Percentiles rank a stretch among this genome's conserved stretches.
These are phyloP conservation scores for Plenodomus lindquistii DNA, from an alignment of 2,329 filamentous ascomycete genomes.

Conservation along the genomic window DNA sequence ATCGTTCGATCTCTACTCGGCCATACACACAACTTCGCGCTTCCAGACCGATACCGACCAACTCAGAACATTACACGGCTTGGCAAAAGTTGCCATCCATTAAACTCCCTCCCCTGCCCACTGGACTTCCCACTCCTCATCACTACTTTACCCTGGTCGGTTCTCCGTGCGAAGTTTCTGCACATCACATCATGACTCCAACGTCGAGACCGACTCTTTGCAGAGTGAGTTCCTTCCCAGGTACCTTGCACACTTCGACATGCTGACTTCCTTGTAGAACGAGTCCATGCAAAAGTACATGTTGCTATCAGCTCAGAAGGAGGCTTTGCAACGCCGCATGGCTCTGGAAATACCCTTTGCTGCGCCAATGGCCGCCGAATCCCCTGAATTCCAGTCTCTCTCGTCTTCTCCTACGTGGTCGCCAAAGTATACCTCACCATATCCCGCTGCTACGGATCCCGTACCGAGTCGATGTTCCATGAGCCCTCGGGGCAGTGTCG, in stretches of 20 bases:
- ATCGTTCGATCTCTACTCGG: constrained; percentile 16
- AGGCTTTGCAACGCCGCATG: constrained; percentile 45
- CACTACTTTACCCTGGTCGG: too few relatives aligned
- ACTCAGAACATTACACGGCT: constrained; percentile 19
- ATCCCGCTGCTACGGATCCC: constrained; percentile 29
- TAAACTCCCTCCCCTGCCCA: constrained; percentile 18
- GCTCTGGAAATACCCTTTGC: constrained; percentile 41
- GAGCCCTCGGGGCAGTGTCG: constrained; percentile 25
- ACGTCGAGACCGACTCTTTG: constrained; percentile 24
- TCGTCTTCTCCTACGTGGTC: constrained; percentile 36
- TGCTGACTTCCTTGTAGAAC: constrained; percentile 23
- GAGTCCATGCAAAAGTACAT: constrained; percentile 47
- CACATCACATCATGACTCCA: constrained; percentile 17
- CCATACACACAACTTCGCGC: constrained; percentile 4
- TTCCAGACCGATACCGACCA: constrained; percentile 13
- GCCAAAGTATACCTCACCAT: constrained; percentile 28
- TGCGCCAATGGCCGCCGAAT: constrained; percentile 37
- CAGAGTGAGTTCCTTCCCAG: constrained; percentile 20
- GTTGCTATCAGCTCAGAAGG: constrained; percentile 47
- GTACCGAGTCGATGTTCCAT: constrained; percentile 18
- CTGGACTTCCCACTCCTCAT: not conserved
- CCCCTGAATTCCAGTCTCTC: constrained; percentile 43
- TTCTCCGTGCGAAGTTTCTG: too few relatives aligned
- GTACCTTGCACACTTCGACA: not conserved
- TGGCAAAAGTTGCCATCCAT: constrained; percentile 15